phyloP scores from a whole-genome alignment of 371 early-diverging fungal species.

The Mortierella sp. region DNA sequence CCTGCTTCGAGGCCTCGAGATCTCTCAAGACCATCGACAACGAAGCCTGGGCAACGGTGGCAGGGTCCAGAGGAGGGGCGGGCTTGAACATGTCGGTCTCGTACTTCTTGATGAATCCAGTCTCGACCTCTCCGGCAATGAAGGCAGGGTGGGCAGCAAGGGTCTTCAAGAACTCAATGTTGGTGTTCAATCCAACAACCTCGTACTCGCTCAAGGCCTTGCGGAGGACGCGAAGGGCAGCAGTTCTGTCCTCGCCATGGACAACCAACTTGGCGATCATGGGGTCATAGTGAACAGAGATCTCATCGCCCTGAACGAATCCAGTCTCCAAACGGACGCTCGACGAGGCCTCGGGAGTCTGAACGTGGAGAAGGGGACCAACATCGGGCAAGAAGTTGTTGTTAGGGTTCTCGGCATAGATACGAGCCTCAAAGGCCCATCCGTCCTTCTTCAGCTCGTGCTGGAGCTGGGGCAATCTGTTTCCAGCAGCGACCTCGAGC shows the following conservation, averaged over 20 bases:
- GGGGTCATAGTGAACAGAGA: constrained; percentile 96
- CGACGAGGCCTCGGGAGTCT: constrained; percentile 72
- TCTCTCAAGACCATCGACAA: constrained; percentile 72
- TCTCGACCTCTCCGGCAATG: constrained; percentile 91
- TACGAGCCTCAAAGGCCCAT: constrained; percentile 97
- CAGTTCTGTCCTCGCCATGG: constrained; percentile 85
- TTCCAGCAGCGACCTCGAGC: constrained; percentile 90
- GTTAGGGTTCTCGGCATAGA: constrained; percentile 97
- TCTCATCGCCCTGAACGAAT: constrained; percentile 91
- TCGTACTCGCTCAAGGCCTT: constrained; percentile 88
- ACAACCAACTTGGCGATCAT: constrained; percentile 98
- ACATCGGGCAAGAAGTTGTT: constrained; percentile 95
- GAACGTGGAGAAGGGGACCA: constrained; percentile 85
- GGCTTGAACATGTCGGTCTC: constrained; percentile 67
- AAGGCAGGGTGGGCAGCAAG: constrained; percentile 88
- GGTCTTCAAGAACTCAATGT: constrained; percentile 90
- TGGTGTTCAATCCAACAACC: constrained; percentile 93
- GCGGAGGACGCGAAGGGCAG: constrained; percentile 85
- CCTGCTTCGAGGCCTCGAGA: constrained; percentile 55
- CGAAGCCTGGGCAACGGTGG: constrained; percentile 81
- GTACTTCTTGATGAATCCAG: constrained; percentile 88
- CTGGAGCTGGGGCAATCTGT: constrained; percentile 82
- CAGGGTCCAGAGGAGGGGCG: constrained; percentile 63
- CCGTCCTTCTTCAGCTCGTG: constrained; percentile 79
- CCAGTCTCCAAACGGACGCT: constrained; percentile 93